These are phyloP conservation scores for Phytophthora sp. DNA, from an alignment of 352 stramenopile species.

Conservation along the genomic window DNA sequence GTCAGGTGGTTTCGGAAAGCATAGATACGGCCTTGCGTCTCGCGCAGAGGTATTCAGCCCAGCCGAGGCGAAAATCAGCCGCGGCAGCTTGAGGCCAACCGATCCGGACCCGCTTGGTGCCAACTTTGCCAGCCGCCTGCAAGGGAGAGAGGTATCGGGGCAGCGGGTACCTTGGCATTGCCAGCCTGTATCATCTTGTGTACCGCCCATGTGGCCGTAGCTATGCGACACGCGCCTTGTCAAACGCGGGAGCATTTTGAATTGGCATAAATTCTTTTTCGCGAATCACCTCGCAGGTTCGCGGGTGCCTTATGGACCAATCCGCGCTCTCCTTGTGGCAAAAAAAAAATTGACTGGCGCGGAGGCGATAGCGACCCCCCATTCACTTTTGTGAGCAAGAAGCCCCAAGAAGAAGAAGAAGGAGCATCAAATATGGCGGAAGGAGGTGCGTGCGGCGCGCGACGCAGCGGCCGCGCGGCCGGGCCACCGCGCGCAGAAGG, in stretches of 20 bases:
- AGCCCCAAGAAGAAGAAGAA: slow-evolving; percentile 38
- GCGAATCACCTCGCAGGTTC: background rate
- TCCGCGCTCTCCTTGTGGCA: background rate
- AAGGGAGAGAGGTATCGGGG: slow-evolving; percentile 1
- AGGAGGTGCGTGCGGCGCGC: slow-evolving; percentile 36
- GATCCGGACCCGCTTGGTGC: background rate
- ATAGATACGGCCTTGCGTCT: too few relatives aligned
- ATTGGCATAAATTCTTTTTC: slow-evolving; percentile 8
- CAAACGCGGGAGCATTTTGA: background rate
- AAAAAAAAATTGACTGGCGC: slow-evolving; percentile 32
- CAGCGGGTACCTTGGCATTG: background rate
- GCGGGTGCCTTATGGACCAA: slow-evolving; percentile 12
- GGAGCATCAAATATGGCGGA: slow-evolving; percentile 45
- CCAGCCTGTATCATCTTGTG: background rate
- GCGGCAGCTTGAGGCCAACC: background rate
- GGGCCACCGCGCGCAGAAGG: background rate
- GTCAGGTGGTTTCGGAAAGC: background rate
- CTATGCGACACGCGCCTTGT: slow-evolving; percentile 5
- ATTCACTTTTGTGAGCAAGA: slow-evolving; percentile 44
- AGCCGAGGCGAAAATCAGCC: background rate
- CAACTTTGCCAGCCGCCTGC: background rate
- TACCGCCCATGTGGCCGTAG: slow-evolving; percentile 4
- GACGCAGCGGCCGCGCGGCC: background rate
- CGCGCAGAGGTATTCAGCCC: too few relatives aligned
- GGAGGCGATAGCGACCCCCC: slow-evolving; percentile 25